Base-by-base conservation (phyloP, 2,329 filamentous ascomycete genomes). In the Annulohypoxylon truncatum region DNA sequence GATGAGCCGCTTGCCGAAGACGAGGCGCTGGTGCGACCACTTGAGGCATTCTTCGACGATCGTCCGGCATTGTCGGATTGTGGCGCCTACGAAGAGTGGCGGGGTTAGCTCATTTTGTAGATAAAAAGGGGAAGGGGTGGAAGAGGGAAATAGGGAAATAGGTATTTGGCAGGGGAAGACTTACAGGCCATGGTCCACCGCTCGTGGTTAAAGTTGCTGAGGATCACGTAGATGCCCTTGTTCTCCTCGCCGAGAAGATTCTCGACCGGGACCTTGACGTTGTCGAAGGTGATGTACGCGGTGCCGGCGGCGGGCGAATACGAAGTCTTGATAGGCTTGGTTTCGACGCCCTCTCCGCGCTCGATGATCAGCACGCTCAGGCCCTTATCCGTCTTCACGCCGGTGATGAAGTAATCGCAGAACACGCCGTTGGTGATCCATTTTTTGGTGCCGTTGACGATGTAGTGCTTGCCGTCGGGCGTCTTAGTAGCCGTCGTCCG, bases 191-290 rank as follows among this genome's bases (percentile, higher is more conserved):
- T 93, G 80, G 86, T 90, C 85, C 91, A 93, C 29, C 92, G 86
- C 81, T 94, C 92, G 80, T 96, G 92, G 83, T 96, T 96, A 82
- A 96, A 96, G 81, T 96, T 96, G 80, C 87, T 89, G 76, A 96
- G 82, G 75, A 96, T 93, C 28, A 96, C 92, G 67, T 90, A 86
- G 75, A 96, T 94, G 5, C 93, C 93, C 81, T 95, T 92, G 83
- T 96, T 88, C 80, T 96, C 93, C 76, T 92, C 83, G 66, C 93
- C 93, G 4, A 97, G 82, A 13, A 96, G 82, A 78, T 96, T 90
- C 76, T 89, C 86, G 0, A 88, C 90, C 0, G 93, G 93, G 0
- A 96, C 93, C 82, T 93, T 94, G 78, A 94, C 92, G 71, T 96
- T 92, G 79, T 94, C 91, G 77, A 92, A 95, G 53, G 93, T 92